Evolutionary conservation across 106 monocot species (phyloP).

Genomic region (Posidonia australis): DNA sequence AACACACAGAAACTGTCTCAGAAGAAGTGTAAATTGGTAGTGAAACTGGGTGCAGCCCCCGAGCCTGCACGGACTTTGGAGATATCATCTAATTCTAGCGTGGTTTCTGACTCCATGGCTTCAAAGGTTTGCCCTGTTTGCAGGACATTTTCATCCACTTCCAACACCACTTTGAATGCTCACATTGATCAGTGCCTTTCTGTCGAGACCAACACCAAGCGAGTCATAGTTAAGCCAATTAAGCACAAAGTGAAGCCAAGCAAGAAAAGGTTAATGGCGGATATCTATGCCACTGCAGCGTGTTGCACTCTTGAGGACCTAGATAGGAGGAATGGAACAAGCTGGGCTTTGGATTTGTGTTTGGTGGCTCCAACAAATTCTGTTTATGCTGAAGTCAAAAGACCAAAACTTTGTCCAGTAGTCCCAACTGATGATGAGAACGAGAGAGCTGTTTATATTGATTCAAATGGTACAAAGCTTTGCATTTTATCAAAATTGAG

Average conservation of each 20-base stretch:
- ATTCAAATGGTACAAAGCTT: constrained; percentile 78
- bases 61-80: constrained; percentile 25
- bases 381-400: constrained; percentile 16
- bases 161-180: constrained; percentile 86
- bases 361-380: constrained; percentile 7
- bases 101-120: constrained; percentile 56
- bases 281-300: constrained; percentile 55
- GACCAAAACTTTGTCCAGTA: constrained; percentile 10
- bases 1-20: constrained; percentile 3
- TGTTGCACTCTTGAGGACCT: constrained; percentile 71
- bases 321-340: constrained; percentile 77
- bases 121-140: constrained; percentile 92
- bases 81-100: constrained; percentile 26
- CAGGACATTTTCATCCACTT: constrained; percentile 67
- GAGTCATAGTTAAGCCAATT: neutral
- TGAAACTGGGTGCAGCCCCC: constrained; percentile 18
- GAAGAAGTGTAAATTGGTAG: constrained; percentile 42
- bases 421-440: constrained; percentile 7
- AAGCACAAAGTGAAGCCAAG: constrained; percentile 48
- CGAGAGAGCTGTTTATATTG: constrained; percentile 65
- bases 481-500: constrained; percentile 63
- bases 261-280: constrained; percentile 71
- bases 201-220: constrained; percentile 19
- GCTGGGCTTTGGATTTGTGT: constrained; percentile 44
- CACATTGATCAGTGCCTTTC: constrained; percentile 89